Conservation (phyloP, 257 asterid species). For the Nicotiana knightiana region DNA sequence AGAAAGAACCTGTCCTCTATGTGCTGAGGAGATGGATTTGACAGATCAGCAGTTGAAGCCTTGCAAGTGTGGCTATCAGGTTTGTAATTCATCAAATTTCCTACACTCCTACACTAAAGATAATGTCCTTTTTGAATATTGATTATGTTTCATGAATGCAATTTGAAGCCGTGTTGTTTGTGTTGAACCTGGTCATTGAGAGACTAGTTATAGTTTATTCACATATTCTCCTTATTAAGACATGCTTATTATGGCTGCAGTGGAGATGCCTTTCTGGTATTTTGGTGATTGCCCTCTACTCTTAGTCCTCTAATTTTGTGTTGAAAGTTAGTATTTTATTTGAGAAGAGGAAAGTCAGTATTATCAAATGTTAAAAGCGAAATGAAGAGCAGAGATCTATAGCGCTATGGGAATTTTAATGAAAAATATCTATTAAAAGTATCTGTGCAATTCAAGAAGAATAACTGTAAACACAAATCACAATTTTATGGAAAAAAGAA, state of each 20-base stretch:
- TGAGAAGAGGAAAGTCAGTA: too few species aligned
- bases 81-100: conserved; percentile 12
- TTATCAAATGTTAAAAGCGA: neutral
- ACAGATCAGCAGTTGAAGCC: conserved; percentile 99
- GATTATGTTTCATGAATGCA: neutral
- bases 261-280: neutral
- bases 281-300: neutral
- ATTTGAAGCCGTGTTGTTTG: neutral
- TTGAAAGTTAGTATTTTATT: neutral
- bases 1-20: conserved; percentile 93
- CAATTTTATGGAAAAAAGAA: neutral
- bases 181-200: neutral
- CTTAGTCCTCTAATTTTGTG: neutral
- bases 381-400: neutral
- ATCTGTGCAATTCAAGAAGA: neutral
- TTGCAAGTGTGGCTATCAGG: conserved; percentile 98
- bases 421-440: neutral
- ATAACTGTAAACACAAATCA: neutral
- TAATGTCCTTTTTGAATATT: neutral
- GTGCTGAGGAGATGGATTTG: conserved; percentile 98
- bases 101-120: neutral
- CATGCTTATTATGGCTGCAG: neutral
- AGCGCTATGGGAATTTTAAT: neutral
- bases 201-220: neutral
- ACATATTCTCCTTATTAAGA: neutral